Percentiles rank a stretch among this genome's conserved stretches.
These are phyloP conservation scores for Trifolium dubium DNA, from an alignment of 306 rosid species.

Conservation along the genomic window DNA sequence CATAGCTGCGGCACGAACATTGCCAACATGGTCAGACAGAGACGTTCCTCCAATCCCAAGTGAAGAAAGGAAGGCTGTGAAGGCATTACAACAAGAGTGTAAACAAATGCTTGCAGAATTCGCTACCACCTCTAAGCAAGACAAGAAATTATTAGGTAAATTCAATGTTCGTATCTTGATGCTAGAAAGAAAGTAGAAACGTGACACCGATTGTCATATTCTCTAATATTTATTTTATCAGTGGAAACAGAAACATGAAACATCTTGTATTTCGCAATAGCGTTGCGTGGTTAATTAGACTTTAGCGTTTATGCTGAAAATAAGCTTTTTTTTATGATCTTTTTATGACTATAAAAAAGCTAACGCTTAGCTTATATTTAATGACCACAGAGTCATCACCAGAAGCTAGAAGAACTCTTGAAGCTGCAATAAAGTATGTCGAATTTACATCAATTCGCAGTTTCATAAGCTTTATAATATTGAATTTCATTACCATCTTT, in stretches of 20 bases:
- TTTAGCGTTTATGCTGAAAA: slow-evolving; percentile 17
- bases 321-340: background rate
- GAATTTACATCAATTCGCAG: slow-evolving; percentile 25
- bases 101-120: slow-evolving; percentile 62
- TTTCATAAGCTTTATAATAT: slow-evolving; percentile 27
- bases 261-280: background rate
- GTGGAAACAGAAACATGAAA: too few species aligned
- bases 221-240: too few species aligned
- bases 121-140: slow-evolving; percentile 73
- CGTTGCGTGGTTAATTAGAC: slow-evolving; percentile 20
- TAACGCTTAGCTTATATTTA: slow-evolving; percentile 17
- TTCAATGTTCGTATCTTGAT: slow-evolving; percentile 11
- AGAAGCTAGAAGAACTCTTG: slow-evolving; percentile 62
- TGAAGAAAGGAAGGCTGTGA: slow-evolving; percentile 73
- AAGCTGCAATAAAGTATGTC: slow-evolving; percentile 74
- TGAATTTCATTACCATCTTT: slow-evolving; percentile 20
- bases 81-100: slow-evolving; percentile 80
- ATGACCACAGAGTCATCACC: slow-evolving; percentile 68
- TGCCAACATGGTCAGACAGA: slow-evolving; percentile 90
- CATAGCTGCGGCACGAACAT: slow-evolving; percentile 83
- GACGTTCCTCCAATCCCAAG: slow-evolving; percentile 88
- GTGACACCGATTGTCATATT: slow-evolving; percentile 8
- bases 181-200: background rate
- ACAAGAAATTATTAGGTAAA: slow-evolving; percentile 73
- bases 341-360: slow-evolving; percentile 11